Evolutionary conservation across 2,329 filamentous ascomycete genomes (phyloP), one percentile per base, ranked within the genome.

Genomic region (Cladosporium velox): DNA sequence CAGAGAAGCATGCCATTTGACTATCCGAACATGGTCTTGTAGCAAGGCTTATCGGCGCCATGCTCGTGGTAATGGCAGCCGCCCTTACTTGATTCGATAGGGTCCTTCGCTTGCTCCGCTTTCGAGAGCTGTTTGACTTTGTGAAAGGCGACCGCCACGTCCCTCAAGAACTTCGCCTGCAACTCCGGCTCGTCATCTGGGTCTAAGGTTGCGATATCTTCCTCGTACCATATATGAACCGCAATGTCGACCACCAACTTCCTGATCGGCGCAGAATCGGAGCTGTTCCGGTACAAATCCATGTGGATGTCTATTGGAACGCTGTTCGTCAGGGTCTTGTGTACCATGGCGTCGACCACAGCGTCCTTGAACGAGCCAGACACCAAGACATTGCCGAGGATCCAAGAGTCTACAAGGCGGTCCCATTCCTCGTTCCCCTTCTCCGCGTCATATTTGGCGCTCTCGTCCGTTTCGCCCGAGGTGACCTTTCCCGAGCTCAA

Each of bases 361-460:
- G 54, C 54, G 34, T 58, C 54, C 32, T 58, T 58, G 54, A 58
- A 58, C 18, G 54, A 34, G 18, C 14, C 21, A 6, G 54, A 58
- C 18, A 21, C 1, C n/a, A 58, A 34, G 4, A 14, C n/a, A 10
- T 35, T 35, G 32, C 30, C 54, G 7, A 58, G 54, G 11, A 24
- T 21, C 54, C 54, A 58, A 15, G 21, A 34, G 10, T 24, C 24
- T 26, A 6, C 32, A 4, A 58, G 32, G 30, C 10, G 30, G 12
- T 14, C 8, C 54, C 54, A 58, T 26, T 38, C 54, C 14, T 15
- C 18, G 15, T 35, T 0, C 6, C 14, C 18, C 4, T 24, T 8
- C 3, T 35, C 6, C 15, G 4, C 38, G 35, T 41, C 35, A 41
- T 5, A 10, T 15, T 52, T 15, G 49, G 49, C 7, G 21, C 8